Base-by-base conservation (phyloP, 495 filamentous ascomycete genomes). In the Trichoderma parareesei region DNA sequence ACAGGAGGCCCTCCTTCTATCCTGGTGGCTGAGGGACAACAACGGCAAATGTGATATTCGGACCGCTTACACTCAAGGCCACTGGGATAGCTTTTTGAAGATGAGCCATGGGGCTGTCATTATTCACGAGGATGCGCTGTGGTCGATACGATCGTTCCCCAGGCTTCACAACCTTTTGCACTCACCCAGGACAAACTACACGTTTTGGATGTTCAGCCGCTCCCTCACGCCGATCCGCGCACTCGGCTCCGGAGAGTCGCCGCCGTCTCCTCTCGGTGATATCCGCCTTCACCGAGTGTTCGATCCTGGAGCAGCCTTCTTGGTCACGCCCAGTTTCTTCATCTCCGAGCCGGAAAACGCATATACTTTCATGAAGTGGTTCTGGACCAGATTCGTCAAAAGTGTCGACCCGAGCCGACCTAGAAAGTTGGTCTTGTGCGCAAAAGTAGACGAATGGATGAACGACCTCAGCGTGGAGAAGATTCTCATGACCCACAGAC, bases 251-350 rank as follows among this genome's bases (percentile, higher is more conserved):
- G 46, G 16, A 8, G n/a, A 20, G 5, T 49, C 18, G n/a, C 18
- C 46, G 20, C 16, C 8, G 7, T 18, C 57, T 6, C 35, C 57
- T 6, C 35, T 61, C 5, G 40, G 61, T 27, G 40, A 62, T 2
- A 44, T 62, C 6, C 71, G 68, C 16, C 60, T 82, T n/a, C 77
- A 71, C 2, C 79, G 82, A 2, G 69, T 90, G 4, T 88, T 91
- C 61, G 82, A 84, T 7, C 70, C 75, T 37, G 85, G 87, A 5
- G 72, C 75, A 5, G 84, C 78, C 1, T 81, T 88, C 33, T 71
- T 91, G 0, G 68, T 92, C 5, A 88, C 88, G 0, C 86, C 88
- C 43, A 87, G 87, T 64, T 81, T 88, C 53, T 73, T 85, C 46
- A 67, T 85, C 64, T 75, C 75, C 0, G 80, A 86, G 33, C 81